These are phyloP conservation scores for Colletotrichum lentis DNA, from an alignment of 2,329 filamentous ascomycete genomes.

Conservation along the genomic window DNA sequence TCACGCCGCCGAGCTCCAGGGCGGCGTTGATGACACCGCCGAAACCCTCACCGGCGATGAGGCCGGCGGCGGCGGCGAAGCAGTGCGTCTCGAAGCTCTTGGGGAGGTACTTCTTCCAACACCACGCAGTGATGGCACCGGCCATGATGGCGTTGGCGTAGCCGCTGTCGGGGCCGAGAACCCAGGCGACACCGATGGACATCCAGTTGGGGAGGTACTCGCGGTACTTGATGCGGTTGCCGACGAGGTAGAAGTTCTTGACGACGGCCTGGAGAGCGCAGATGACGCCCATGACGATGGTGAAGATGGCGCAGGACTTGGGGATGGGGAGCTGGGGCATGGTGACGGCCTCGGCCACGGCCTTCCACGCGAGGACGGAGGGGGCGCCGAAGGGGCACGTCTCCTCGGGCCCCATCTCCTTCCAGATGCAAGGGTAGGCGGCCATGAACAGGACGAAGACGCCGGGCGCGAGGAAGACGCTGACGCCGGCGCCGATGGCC, in stretches of 20 bases:
- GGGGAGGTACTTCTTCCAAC: constrained; percentile 63
- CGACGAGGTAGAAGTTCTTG: constrained; percentile 63
- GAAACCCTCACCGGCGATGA: constrained; percentile 70
- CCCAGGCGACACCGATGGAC: constrained; percentile 67
- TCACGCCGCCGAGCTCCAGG: constrained; percentile 47
- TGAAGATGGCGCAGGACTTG: constrained; percentile 62
- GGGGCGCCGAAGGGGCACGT: constrained; percentile 68
- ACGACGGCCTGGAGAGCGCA: constrained; percentile 60
- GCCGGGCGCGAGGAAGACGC: constrained; percentile 72
- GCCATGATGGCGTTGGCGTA: constrained; percentile 67
- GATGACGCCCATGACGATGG: constrained; percentile 62
- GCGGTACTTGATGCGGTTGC: constrained; percentile 61
- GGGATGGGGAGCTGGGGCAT: constrained; percentile 65
- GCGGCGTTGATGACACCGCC: constrained; percentile 68
- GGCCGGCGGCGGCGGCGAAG: constrained; percentile 67
- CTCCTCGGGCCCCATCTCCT: constrained; percentile 49
- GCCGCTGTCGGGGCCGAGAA: constrained; percentile 61
- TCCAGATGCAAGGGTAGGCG: constrained; percentile 74
- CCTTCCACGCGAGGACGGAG: constrained; percentile 71
- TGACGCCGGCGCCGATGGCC: constrained; percentile 66
- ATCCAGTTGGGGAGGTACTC: constrained; percentile 70
- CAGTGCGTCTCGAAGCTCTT: constrained; percentile 63
- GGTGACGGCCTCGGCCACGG: constrained; percentile 69
- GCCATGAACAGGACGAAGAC: constrained; percentile 73
- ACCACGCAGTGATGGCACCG: constrained; percentile 60